Evolutionary conservation across 148 eudicot genomes (phyloP).

Genomic region (Pharnaceum exiguum): DNA sequence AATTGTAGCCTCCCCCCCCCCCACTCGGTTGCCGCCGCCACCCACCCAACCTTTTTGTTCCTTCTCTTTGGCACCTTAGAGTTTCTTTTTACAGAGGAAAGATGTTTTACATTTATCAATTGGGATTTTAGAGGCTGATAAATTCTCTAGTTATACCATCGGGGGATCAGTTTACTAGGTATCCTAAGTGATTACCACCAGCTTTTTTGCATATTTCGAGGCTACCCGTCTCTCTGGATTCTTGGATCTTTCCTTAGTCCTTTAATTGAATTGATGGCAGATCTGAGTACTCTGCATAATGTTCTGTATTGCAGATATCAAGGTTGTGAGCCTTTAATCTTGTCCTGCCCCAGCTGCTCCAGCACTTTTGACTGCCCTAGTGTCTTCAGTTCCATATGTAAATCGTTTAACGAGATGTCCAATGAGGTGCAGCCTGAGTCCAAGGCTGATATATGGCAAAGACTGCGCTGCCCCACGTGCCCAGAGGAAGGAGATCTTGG

Average conservation of each 20-base stretch:
- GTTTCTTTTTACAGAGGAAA: no score
- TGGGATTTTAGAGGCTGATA: no score
- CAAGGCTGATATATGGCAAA: conserved; percentile 48
- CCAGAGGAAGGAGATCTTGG: conserved; percentile 70
- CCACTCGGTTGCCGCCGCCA: no score
- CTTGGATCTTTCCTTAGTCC: neutral
- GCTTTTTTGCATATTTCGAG: no score
- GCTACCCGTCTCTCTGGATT: no score
- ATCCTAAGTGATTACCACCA: no score
- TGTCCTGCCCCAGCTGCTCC: conserved; percentile 87
- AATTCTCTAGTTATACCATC: no score
- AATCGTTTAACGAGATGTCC: conserved; percentile 34
- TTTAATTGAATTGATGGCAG: neutral
- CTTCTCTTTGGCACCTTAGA: no score
- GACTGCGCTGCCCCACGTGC: conserved; percentile 72
- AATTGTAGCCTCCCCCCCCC: no score
- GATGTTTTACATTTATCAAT: no score
- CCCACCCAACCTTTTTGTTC: no score
- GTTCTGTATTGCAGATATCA: conserved; percentile 58
- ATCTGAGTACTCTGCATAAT: conserved; percentile 1
- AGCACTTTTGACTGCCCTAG: conserved; percentile 66
- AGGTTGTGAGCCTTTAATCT: conserved; percentile 71
- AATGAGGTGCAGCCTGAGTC: conserved; percentile 37
- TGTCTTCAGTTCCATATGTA: conserved; percentile 55
- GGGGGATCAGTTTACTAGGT: no score